A percentile compares a stretch with the other conserved stretches of the same genome.
phyloP scores from a whole-genome alignment of 768 basidiomycete genomes.

The Lenzites betulinus region DNA sequence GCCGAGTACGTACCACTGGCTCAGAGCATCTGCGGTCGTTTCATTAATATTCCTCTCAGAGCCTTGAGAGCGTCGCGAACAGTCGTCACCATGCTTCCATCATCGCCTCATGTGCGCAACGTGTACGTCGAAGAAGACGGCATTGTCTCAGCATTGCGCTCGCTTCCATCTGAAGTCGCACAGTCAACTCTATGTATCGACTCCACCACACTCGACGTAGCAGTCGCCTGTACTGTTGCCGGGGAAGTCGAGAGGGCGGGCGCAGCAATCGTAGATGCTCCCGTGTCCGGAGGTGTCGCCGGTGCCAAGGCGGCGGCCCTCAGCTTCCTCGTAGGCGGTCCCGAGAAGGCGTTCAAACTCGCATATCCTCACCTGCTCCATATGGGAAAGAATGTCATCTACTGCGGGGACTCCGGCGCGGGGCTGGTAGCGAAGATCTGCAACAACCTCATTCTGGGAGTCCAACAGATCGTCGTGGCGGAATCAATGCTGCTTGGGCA shows the following conservation, averaged over 20 bases:
- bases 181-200: slow-evolving; percentile 74
- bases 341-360: slow-evolving; percentile 53
- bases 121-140: slow-evolving; percentile 69
- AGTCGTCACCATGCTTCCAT: slow-evolving; percentile 90
- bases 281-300: slow-evolving; percentile 89
- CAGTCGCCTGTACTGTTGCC: slow-evolving; percentile 68
- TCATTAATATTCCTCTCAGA: slow-evolving; percentile 36
- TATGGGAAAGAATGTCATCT: slow-evolving; percentile 83
- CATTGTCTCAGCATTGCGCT: slow-evolving; percentile 63
- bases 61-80: slow-evolving; percentile 63
- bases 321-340: slow-evolving; percentile 90
- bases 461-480: slow-evolving; percentile 77
- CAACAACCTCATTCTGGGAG: slow-evolving; percentile 64
- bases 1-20: slow-evolving; percentile 57
- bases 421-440: slow-evolving; percentile 90
- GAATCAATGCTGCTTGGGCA: slow-evolving; percentile 90
- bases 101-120: slow-evolving; percentile 80
- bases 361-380: slow-evolving; percentile 60
- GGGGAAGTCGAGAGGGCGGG: slow-evolving; percentile 51
- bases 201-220: slow-evolving; percentile 88
- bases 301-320: slow-evolving; percentile 88
- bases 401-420: slow-evolving; percentile 81
- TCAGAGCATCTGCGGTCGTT: background rate
- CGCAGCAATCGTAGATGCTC: slow-evolving; percentile 87
- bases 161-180: slow-evolving; percentile 40